phyloP scores from a whole-genome alignment of 1,139 yeast species.

The Pichia sp. region DNA sequence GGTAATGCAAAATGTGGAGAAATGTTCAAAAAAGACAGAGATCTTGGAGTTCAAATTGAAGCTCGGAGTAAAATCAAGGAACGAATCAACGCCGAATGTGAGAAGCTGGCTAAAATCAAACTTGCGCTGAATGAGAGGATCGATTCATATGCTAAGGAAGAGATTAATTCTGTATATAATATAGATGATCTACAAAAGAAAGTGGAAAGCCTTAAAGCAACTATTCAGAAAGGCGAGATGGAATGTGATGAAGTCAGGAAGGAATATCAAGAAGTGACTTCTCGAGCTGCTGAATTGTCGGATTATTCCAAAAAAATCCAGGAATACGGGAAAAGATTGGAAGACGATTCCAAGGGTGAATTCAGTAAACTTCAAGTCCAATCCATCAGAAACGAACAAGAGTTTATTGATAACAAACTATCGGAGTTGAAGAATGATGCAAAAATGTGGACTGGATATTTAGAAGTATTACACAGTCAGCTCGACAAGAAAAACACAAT shows the following conservation, averaged over 20 bases:
- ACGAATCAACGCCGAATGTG: conserved; percentile 32
- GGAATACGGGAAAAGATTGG: conserved; percentile 26
- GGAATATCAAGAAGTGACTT: conserved; percentile 45
- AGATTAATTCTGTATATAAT: neutral
- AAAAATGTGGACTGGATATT: conserved; percentile 6
- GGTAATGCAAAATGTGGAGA: conserved; percentile 39
- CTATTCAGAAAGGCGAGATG: conserved; percentile 24
- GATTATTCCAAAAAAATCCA: conserved; percentile 27
- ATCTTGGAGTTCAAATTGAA: conserved; percentile 40
- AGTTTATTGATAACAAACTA: neutral
- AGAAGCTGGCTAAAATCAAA: conserved; percentile 3
- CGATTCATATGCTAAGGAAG: conserved; percentile 9
- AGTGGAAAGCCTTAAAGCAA: conserved; percentile 27
- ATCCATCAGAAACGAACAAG: conserved; percentile 15
- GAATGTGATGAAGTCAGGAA: conserved; percentile 37
- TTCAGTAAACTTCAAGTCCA: conserved; percentile 33
- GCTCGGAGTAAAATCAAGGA: conserved; percentile 39
- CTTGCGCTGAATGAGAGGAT: conserved; percentile 15
- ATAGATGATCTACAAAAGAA: conserved; percentile 29
- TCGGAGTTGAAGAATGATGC: conserved; percentile 1
- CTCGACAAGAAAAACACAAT: conserved; percentile 1
- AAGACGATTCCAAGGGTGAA: conserved; percentile 35
- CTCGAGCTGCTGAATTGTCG: conserved; percentile 48
- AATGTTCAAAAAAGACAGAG: conserved; percentile 38
- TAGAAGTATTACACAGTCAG: conserved; percentile 2